Evolutionary conservation across 2,329 filamentous ascomycete genomes (phyloP).

Genomic region (Trichophyton simii): DNA sequence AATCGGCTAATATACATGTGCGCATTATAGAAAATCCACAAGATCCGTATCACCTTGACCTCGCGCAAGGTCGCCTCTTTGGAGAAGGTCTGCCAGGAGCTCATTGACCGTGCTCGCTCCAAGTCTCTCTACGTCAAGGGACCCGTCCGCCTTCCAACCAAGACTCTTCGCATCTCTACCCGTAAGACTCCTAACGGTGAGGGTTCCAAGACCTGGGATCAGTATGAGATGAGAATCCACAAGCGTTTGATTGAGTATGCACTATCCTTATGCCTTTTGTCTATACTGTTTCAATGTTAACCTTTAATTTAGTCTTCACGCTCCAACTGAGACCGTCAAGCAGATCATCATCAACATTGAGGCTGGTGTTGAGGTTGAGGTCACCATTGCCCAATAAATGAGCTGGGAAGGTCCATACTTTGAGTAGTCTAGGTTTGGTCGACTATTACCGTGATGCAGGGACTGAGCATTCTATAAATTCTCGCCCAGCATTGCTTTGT

Average conservation of each 20-base stretch:
- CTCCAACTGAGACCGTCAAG: conserved; percentile 69
- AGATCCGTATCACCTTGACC: conserved; percentile 96
- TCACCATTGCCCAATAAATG: conserved; percentile 41
- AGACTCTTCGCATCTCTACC: conserved; percentile 92
- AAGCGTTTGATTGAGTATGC: conserved; percentile 90
- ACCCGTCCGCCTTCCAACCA: conserved; percentile 92
- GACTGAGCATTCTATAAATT: not conserved
- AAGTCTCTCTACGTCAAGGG: conserved; percentile 99
- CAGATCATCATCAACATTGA: conserved; percentile 45
- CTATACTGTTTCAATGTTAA: not conserved
- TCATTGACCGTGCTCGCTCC: conserved; percentile 95
- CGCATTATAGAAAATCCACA: conserved; percentile 65
- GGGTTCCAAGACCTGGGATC: conserved; percentile 99
- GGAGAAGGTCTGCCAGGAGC: conserved; percentile 96
- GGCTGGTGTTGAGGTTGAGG: conserved; percentile 42
- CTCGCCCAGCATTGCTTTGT: not conserved
- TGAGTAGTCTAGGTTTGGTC: conserved; percentile 1
- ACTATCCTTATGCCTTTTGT: not conserved
- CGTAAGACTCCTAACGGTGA: conserved; percentile 99
- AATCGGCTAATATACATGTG: not conserved
- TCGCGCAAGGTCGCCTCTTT: conserved; percentile 87
- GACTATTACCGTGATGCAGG: not conserved
- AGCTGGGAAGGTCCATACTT: not conserved
- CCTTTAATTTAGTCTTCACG: conserved; percentile 55
- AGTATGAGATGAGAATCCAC: conserved; percentile 98